phyloP scores from a whole-genome alignment of 73 alveolate species.

The Tetrahymena malaccensis region DNA sequence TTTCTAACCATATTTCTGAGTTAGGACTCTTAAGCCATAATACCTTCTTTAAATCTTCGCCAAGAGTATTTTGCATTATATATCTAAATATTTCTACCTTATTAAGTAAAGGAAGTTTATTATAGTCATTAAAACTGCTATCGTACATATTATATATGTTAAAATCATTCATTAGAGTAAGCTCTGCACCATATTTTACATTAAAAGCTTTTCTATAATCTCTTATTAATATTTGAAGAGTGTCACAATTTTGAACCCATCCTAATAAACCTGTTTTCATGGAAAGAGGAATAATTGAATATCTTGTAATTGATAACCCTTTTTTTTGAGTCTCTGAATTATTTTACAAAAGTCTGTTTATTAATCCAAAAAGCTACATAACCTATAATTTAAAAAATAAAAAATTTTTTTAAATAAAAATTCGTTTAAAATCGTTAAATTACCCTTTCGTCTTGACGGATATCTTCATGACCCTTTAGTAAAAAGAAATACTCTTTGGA shows the following conservation, averaged over 20 bases:
- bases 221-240: slow-evolving; percentile 83
- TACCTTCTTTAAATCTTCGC: slow-evolving; percentile 88
- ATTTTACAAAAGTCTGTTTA: slow-evolving; percentile 80
- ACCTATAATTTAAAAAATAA: neutral
- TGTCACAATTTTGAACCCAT: slow-evolving; percentile 98
- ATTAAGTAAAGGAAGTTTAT: slow-evolving; percentile 66
- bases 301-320: slow-evolving; percentile 82
- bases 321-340: slow-evolving; percentile 85
- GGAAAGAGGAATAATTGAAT: slow-evolving; percentile 90
- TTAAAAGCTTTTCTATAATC: slow-evolving; percentile 81
- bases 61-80: slow-evolving; percentile 83
- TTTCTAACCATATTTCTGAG: slow-evolving; percentile 92
- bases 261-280: slow-evolving; percentile 94
- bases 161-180: slow-evolving; percentile 68
- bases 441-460: slow-evolving; percentile 96
- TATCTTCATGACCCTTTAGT: slow-evolving; percentile 97
- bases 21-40: slow-evolving; percentile 88
- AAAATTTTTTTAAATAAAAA: neutral
- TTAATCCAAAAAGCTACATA: slow-evolving; percentile 84
- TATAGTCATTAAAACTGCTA: slow-evolving; percentile 15
- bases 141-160: slow-evolving; percentile 52
- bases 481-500: slow-evolving; percentile 89
- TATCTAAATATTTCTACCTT: slow-evolving; percentile 87
- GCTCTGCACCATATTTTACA: slow-evolving; percentile 74
- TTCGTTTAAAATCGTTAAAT: neutral